Conservation (phyloP, 768 basidiomycete genomes). For the Calvatia gigantea region DNA sequence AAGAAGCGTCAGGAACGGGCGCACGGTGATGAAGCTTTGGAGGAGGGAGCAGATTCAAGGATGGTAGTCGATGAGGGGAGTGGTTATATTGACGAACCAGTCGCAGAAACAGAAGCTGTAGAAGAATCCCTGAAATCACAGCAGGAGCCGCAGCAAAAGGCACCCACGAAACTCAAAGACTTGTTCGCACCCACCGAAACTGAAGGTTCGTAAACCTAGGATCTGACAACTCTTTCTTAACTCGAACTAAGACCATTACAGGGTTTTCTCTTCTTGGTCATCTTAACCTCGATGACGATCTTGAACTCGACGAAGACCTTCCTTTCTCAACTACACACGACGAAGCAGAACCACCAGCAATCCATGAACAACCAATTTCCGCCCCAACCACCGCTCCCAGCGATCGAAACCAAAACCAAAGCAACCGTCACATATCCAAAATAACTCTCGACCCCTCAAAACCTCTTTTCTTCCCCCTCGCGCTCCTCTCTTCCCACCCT, state of each 20-base stretch:
- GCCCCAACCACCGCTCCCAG: conserved; percentile 7
- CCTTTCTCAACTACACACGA: conserved; percentile 22
- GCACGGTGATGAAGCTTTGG: conserved; percentile 3
- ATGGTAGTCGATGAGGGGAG: conserved; percentile 4
- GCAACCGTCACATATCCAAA: conserved; percentile 12
- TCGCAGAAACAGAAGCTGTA: conserved; percentile 11
- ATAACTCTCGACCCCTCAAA: conserved; percentile 48
- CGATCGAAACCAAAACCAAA: conserved; percentile 14
- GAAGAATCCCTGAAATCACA: conserved; percentile 14
- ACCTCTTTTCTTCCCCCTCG: conserved; percentile 62
- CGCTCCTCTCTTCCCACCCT: conserved; percentile 4
- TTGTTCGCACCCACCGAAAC: conserved; percentile 70
- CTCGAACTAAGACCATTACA: conserved; percentile 28
- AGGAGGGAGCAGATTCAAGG: conserved; percentile 12
- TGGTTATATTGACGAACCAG: not conserved
- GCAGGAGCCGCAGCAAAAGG: conserved; percentile 8
- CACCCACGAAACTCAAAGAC: conserved; percentile 52
- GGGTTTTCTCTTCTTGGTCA: conserved; percentile 77
- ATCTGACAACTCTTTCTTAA: not conserved
- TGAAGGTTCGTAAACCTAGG: conserved; percentile 43
- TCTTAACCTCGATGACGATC: conserved; percentile 70
- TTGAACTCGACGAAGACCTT: conserved; percentile 63
- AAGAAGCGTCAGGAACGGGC: conserved; percentile 7
- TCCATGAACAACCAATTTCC: conserved; percentile 12
- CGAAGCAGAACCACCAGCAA: not conserved